A percentile compares a stretch with the other conserved stretches of the same genome.
These are phyloP conservation scores for Xylariaceae sp. DNA, from an alignment of 2,329 filamentous ascomycete genomes.

Conservation along the genomic window DNA sequence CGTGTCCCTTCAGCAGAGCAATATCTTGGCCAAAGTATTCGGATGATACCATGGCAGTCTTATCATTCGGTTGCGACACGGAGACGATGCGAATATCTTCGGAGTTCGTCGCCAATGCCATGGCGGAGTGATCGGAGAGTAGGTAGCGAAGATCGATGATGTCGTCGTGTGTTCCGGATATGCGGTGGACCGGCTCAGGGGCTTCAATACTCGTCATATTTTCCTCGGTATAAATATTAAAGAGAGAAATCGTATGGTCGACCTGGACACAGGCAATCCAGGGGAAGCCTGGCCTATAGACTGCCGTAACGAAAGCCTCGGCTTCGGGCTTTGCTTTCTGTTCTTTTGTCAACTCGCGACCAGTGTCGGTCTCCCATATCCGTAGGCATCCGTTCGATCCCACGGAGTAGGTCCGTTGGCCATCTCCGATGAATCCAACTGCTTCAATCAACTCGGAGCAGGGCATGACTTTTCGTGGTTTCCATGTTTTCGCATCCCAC, in stretches of 20 bases:
- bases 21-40: constrained; percentile 86
- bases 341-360: constrained; percentile 72
- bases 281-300: constrained; percentile 60
- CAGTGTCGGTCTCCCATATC: constrained; percentile 74
- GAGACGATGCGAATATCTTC: constrained; percentile 89
- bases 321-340: constrained; percentile 57
- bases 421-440: constrained; percentile 70
- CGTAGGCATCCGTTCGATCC: constrained; percentile 78
- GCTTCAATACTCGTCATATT: constrained; percentile 33
- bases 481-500: constrained; percentile 87
- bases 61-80: constrained; percentile 42
- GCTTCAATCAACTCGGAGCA: constrained; percentile 81
- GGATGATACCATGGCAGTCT: constrained; percentile 31
- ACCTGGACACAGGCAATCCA: constrained; percentile 79
- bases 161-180: constrained; percentile 95
- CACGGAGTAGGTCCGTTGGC: constrained; percentile 71
- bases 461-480: constrained; percentile 71
- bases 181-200: constrained; percentile 61
- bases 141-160: constrained; percentile 92
- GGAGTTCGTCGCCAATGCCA: constrained; percentile 90
- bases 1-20: constrained; percentile 78
- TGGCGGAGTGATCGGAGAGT: constrained; percentile 69
- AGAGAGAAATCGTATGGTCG: constrained; percentile 80
- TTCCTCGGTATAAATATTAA: constrained; percentile 45
- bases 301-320: constrained; percentile 64